A percentile compares a stretch with the other conserved stretches of the same genome.
Conservation (phyloP, 768 basidiomycete species). For the Panaeolus papilionaceus region DNA sequence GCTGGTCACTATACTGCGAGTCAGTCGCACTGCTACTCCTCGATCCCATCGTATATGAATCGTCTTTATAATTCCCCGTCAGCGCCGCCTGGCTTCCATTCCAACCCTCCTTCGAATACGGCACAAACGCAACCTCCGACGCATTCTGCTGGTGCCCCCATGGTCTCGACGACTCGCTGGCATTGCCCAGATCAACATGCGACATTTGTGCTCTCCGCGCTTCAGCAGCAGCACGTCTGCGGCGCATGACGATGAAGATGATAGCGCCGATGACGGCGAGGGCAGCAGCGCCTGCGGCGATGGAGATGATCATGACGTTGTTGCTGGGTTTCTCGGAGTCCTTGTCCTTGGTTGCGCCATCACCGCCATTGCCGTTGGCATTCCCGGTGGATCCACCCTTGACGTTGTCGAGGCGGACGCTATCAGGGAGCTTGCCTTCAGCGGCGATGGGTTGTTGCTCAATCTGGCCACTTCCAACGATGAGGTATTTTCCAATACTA, state of each 20-base stretch:
- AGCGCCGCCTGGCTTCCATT: conserved; percentile 10
- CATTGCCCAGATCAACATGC: background rate
- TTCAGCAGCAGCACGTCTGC: conserved; percentile 51
- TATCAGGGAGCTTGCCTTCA: conserved; percentile 55
- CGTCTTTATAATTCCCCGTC: background rate
- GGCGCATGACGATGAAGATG: conserved; percentile 56
- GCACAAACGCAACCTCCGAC: conserved; percentile 6
- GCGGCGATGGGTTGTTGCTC: conserved; percentile 64
- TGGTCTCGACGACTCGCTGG: background rate
- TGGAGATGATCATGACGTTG: conserved; percentile 52
- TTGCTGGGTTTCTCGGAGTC: conserved; percentile 37
- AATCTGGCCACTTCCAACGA: conserved; percentile 78
- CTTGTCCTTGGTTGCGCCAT: conserved; percentile 14
- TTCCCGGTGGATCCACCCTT: conserved; percentile 22
- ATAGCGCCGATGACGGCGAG: conserved; percentile 57
- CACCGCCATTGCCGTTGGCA: conserved; percentile 16
- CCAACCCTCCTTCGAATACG: conserved; percentile 15
- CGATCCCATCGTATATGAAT: background rate
- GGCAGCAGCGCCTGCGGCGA: conserved; percentile 56
- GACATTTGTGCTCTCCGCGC: background rate
- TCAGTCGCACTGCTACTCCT: conserved; percentile 10
- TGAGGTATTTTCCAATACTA: conserved; percentile 76
- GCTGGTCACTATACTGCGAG: background rate
- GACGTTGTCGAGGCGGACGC: conserved; percentile 43
- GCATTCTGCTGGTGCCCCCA: conserved; percentile 5